Percentiles rank a stretch among this genome's conserved stretches.
Conservation (phyloP, 2,329 filamentous ascomycete genomes). For the Arthrobotrys iridis region DNA sequence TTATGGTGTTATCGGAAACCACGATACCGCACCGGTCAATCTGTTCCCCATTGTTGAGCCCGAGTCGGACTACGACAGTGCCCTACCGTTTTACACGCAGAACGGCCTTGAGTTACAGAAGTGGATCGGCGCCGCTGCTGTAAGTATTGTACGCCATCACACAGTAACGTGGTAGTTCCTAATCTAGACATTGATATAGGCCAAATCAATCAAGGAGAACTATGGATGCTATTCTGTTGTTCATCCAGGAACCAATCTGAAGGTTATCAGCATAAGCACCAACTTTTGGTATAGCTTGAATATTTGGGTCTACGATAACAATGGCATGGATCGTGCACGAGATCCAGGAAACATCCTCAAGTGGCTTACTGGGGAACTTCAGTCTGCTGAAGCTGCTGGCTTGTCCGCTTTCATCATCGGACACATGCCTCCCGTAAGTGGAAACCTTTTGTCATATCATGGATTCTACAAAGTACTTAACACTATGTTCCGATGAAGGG, state of each 20-base stretch:
- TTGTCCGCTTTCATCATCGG: conserved; percentile 70
- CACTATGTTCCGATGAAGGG: conserved; percentile 16
- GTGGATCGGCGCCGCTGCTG: conserved; percentile 38
- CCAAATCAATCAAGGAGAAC: conserved; percentile 58
- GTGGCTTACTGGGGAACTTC: conserved; percentile 68
- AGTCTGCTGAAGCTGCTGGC: conserved; percentile 66
- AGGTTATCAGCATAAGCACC: conserved; percentile 70
- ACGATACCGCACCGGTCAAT: conserved; percentile 68
- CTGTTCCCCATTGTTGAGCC: conserved; percentile 64
- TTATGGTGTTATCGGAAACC: conserved; percentile 69
- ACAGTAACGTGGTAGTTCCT: neutral
- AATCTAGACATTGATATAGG: neutral
- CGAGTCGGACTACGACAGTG: conserved; percentile 21
- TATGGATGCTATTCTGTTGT: conserved; percentile 64
- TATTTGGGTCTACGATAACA: conserved; percentile 67
- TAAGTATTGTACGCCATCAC: conserved; percentile 3
- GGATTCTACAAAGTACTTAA: conserved; percentile 7
- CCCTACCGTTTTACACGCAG: conserved; percentile 35
- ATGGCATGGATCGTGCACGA: conserved; percentile 66
- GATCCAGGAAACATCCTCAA: conserved; percentile 63
- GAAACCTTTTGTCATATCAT: neutral
- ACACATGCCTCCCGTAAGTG: conserved; percentile 67
- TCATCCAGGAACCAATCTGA: conserved; percentile 65
- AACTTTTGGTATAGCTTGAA: conserved; percentile 71
- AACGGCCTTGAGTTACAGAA: conserved; percentile 26